A percentile compares a stretch with the other conserved stretches of the same genome.
Evolutionary conservation across 306 rosid species (phyloP).

Genomic region (Chamaecrista fasciculata): DNA sequence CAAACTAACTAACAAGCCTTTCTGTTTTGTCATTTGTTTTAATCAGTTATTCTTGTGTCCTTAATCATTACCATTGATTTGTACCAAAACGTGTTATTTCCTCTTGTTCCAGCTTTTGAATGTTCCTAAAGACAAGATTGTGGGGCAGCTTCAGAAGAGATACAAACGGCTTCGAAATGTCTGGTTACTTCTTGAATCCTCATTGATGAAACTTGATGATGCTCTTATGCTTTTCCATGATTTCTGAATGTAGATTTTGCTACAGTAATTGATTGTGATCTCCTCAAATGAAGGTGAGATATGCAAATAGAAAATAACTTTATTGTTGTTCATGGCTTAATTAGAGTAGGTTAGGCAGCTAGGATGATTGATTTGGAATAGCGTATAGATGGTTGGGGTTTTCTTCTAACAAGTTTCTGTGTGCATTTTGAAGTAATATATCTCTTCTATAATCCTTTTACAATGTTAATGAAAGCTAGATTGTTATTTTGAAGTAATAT

Average conservation of each 20-base stretch:
- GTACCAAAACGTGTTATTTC: slow-evolving; percentile 17
- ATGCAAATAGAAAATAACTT: not conserved
- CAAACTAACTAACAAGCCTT: not conserved
- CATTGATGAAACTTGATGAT: slow-evolving; percentile 78
- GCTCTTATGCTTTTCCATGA: slow-evolving; percentile 91
- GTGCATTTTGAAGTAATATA: too few relatives aligned
- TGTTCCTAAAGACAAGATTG: slow-evolving; percentile 41
- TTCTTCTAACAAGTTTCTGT: not conserved
- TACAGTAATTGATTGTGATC: not conserved
- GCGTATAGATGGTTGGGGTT: not conserved
- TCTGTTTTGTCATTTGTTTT: not conserved
- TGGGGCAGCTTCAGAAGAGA: slow-evolving; percentile 42
- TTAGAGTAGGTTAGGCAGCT: not conserved
- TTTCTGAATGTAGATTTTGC: slow-evolving; percentile 43
- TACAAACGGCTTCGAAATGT: slow-evolving; percentile 30
- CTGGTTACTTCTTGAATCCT: slow-evolving; percentile 48
- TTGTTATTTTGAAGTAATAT: too few relatives aligned
- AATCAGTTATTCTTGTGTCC: not conserved
- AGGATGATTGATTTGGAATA: not conserved
- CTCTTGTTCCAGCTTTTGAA: slow-evolving; percentile 49
- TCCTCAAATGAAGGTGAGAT: not conserved
- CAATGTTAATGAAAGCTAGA: too few relatives aligned
- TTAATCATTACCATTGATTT: slow-evolving; percentile 1
- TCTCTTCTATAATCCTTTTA: too few relatives aligned
- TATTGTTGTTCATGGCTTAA: not conserved